Base-by-base conservation (phyloP, 805 yeast species). In the Suhomyces sp. region DNA sequence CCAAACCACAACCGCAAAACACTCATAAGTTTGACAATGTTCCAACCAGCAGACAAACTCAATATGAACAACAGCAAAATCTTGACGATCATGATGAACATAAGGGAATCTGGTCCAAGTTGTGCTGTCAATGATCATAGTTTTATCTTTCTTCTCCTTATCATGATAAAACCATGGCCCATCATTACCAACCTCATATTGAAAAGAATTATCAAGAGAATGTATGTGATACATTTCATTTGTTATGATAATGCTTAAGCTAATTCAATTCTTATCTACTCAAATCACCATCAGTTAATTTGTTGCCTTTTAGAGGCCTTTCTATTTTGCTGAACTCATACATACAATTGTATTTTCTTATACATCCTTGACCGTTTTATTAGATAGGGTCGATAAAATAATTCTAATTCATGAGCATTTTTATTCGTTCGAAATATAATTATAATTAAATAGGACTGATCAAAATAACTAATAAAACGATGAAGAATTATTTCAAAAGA, bases 31-130 rank as follows among this genome's bases (percentile, higher is more conserved):
- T 47, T 52, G 60, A 57, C 27, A 35, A 37, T 46, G 49, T 46
- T 20, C 46, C 49, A 15, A 15, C 20, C 17, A 51, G 46, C 50
- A 48, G 43, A 46, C 56, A 59, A 33, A 60, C 63, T 44, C 76
- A 69, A 53, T 69, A 72, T 49, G 73, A 73, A 48, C 76, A 75
- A 58, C 76, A 71, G 60, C 75, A 72, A 58, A 61, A 59, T 22
- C 63, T 60, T 24, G 64, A 55, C 21, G 73, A 64, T 13, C 58
- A 60, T 20, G 75, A 69, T 40, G 75, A 71, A 47, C 55, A 61
- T 47, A 71, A 72, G 60, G 76, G 78, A 9, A 73, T 74, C 53
- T 74, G 75, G 73, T 57, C 75, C 20, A 73, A 72, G 53, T 57
- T 75, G 48, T 75, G 79, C 60, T 75, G 79, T 57, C 74, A 68